Percentiles rank a stretch among this genome's conserved stretches.
phyloP scores from a whole-genome alignment of 2,329 filamentous ascomycete species.

The Blastomyces parvus region DNA sequence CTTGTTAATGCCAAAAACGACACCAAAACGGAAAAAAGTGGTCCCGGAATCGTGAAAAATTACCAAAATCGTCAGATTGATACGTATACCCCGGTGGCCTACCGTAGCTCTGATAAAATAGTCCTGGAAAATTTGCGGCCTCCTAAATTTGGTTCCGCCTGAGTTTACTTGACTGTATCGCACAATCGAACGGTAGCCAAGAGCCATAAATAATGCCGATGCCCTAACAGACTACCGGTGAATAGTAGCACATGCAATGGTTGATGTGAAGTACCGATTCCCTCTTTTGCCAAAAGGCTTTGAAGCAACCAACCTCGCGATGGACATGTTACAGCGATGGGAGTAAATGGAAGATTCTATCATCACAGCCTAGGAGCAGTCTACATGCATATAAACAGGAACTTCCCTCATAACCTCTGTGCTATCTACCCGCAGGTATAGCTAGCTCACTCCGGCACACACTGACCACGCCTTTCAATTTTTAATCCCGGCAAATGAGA shows the following conservation, averaged over 20 bases:
- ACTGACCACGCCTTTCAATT: too few relatives aligned
- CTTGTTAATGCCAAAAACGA: background rate
- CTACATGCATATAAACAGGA: background rate
- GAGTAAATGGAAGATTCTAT: background rate
- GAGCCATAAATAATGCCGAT: background rate
- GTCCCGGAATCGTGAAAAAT: background rate
- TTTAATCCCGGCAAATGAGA: background rate
- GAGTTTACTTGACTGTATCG: background rate
- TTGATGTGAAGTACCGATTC: background rate
- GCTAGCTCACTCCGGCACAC: background rate
- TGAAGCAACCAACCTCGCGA: background rate
- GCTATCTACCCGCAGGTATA: background rate
- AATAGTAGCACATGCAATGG: background rate
- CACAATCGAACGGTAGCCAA: background rate
- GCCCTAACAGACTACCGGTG: background rate
- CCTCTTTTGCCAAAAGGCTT: background rate
- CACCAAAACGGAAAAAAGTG: background rate
- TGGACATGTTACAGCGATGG: background rate
- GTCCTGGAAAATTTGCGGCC: background rate
- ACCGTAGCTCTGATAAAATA: background rate
- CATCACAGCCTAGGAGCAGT: background rate
- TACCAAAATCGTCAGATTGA: background rate
- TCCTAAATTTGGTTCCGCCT: background rate
- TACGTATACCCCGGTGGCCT: background rate
- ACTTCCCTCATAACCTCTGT: background rate